Evolutionary conservation across 805 yeast genomes (phyloP).

Genomic region (Kodamaea kakaduensis): DNA sequence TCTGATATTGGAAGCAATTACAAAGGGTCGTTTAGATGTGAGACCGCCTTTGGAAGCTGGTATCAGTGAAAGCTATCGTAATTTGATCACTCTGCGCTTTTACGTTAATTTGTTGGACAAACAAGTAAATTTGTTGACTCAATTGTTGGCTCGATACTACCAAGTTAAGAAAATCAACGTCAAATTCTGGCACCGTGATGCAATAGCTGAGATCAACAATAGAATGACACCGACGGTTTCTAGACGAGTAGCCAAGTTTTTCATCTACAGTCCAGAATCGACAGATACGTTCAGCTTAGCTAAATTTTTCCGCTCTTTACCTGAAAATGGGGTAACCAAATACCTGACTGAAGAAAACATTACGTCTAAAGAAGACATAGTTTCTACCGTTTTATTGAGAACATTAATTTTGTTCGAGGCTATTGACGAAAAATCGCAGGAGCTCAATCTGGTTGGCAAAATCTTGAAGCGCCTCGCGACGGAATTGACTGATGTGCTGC

Average conservation of each 20-base stretch:
- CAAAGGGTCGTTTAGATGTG: slow-evolving; percentile 59
- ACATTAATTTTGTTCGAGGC: slow-evolving; percentile 50
- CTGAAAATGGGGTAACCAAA: slow-evolving; percentile 16
- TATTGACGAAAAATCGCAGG: slow-evolving; percentile 37
- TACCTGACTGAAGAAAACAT: slow-evolving; percentile 9
- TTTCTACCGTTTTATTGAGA: slow-evolving; percentile 55
- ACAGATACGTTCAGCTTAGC: slow-evolving; percentile 23
- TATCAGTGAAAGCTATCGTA: slow-evolving; percentile 52
- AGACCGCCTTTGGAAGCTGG: slow-evolving; percentile 67
- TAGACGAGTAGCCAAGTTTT: slow-evolving; percentile 28
- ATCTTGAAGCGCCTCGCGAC: slow-evolving; percentile 34
- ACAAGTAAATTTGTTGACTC: slow-evolving; percentile 64
- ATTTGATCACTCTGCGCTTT: slow-evolving; percentile 44
- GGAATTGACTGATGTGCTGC: slow-evolving; percentile 11
- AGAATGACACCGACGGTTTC: slow-evolving; percentile 53
- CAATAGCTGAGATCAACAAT: slow-evolving; percentile 43
- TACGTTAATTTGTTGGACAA: slow-evolving; percentile 53
- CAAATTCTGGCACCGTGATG: slow-evolving; percentile 51
- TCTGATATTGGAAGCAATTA: slow-evolving; percentile 61
- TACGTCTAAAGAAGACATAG: slow-evolving; percentile 42
- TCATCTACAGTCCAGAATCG: slow-evolving; percentile 11
- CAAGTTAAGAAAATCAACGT: slow-evolving; percentile 66
- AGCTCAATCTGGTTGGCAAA: slow-evolving; percentile 50
- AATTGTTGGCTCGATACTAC: slow-evolving; percentile 75
- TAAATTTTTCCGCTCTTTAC: slow-evolving; percentile 23